Percentiles rank a stretch among this genome's conserved stretches.
Conservation (phyloP, 1,284 basidiomycete species). For the Fistulina hepatica region DNA sequence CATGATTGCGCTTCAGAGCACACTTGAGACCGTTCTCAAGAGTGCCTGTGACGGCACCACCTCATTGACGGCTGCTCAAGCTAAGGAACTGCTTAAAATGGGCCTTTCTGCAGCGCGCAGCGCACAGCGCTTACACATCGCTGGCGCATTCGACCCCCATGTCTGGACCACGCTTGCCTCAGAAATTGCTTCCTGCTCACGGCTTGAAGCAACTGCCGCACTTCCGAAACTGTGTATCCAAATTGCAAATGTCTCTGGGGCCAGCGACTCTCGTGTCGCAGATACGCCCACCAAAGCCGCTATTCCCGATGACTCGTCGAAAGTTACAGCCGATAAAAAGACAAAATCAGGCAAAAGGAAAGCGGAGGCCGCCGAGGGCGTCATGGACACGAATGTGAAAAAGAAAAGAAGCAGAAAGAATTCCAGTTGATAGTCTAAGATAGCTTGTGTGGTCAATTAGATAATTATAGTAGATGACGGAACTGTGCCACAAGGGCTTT, state of each 20-base stretch:
- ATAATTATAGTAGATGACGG: conserved; percentile 2
- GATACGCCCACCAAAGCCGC: neutral
- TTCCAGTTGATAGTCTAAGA: conserved; percentile 5
- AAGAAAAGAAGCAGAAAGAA: conserved; percentile 44
- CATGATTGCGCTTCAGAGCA: conserved; percentile 39
- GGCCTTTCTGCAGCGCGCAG: conserved; percentile 57
- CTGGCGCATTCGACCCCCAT: too few relatives aligned
- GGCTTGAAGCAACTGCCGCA: too few relatives aligned
- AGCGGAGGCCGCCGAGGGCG: conserved; percentile 10
- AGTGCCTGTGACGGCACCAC: conserved; percentile 39
- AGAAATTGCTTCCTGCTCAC: too few relatives aligned
- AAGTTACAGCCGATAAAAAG: neutral
- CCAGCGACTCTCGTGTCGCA: neutral
- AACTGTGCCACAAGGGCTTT: neutral
- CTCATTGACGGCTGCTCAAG: conserved; percentile 50
- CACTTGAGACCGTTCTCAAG: conserved; percentile 41
- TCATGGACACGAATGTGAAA: conserved; percentile 20
- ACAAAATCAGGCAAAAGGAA: conserved; percentile 12
- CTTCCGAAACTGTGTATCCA: conserved; percentile 35
- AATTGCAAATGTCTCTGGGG: conserved; percentile 15
- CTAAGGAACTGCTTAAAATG: conserved; percentile 77
- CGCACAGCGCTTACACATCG: too few relatives aligned
- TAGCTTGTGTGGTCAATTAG: conserved; percentile 1
- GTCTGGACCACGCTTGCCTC: too few relatives aligned
- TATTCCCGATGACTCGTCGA: neutral